These are phyloP conservation scores for Pseudozyma tsukubaensis DNA, from an alignment of 1,284 basidiomycete species.

Conservation along the genomic window DNA sequence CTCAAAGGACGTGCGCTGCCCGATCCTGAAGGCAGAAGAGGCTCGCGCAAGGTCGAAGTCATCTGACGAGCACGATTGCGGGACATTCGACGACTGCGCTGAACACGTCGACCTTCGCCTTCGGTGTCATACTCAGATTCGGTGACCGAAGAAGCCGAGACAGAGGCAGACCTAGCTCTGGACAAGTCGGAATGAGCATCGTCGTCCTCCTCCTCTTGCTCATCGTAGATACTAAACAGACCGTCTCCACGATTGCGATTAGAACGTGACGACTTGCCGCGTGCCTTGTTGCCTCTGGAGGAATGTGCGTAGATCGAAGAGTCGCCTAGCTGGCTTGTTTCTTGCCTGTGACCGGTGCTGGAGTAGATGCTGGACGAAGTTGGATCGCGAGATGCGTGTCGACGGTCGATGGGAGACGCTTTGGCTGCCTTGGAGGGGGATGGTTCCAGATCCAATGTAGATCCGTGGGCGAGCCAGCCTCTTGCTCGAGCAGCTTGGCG, in stretches of 20 bases:
- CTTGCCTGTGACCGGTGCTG: constrained; percentile 4
- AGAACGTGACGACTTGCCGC: constrained; percentile 9
- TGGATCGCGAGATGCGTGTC: constrained; percentile 5
- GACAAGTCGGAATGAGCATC: constrained; percentile 34
- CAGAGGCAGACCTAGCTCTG: constrained; percentile 32
- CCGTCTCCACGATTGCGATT: constrained; percentile 19
- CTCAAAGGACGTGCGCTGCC: constrained; percentile 25
- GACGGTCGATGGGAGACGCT: neutral
- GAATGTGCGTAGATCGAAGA: constrained; percentile 30
- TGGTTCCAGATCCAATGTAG: constrained; percentile 28
- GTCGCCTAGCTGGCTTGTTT: constrained; percentile 17
- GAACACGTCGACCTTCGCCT: constrained; percentile 28
- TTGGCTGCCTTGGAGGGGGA: neutral
- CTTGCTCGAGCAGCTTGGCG: constrained; percentile 26
- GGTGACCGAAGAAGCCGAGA: constrained; percentile 51
- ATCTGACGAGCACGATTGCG: constrained; percentile 50
- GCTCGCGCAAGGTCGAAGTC: constrained; percentile 46
- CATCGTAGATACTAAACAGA: constrained; percentile 47
- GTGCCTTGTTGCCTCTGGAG: constrained; percentile 20
- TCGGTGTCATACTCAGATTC: constrained; percentile 46
- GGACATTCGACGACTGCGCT: constrained; percentile 25
- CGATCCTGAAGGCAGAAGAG: constrained; percentile 39
- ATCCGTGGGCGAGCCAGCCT: constrained; percentile 55
- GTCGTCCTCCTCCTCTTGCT: constrained; percentile 26
- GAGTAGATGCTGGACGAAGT: constrained; percentile 29